Base-by-base conservation (phyloP, 345 rosid species). In the Gossypium turneri region DNA sequence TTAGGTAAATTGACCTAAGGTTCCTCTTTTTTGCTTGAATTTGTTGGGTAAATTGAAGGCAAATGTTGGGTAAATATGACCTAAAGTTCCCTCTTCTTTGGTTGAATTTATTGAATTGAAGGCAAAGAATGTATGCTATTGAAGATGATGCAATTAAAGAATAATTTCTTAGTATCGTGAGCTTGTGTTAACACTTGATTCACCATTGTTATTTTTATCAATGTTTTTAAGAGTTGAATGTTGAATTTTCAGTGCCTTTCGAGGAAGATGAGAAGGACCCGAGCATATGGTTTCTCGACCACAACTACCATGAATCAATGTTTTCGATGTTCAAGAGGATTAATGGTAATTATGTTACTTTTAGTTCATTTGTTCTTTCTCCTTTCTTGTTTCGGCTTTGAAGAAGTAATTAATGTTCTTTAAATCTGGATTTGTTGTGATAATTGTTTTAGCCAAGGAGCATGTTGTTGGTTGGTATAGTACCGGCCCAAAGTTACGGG, bases 381-480 rank as follows among this genome's bases (percentile, higher is more conserved):
- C 9, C 25, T 25, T 51, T 59, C 29, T 51, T 73, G 11, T 34
- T 72, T 76, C 7, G 2, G 2, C 27, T 34, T 10, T 44, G 27
- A 15, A 4, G 51, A 64, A 34, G 41, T 34, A 34, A 65, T 19
- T 53, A 45, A 8, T 74, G 20, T 27, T 27, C 44, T 66, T 41
- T 9, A 50, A 25, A 20, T 27, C 60, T 52, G 60, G 45, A 29
- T 29, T 29, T 73, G 53, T 68, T 80, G 2, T 64, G 66, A 61
- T 56, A 60, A 34, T 73, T 71, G 27, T 79, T 84, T 77, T 80
- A 94, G 98, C 98, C 59, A 94, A 92, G 93, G 98, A 94, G 84
- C 97, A 92, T 77, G 97, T 94, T 44, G 97, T 94, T 56, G 98
- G 98, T 69, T 94, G 98, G 98, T 94, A 94, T 78, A 94, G 97